These are phyloP conservation scores for Microthyrium microscopicum DNA, from an alignment of 2,329 filamentous ascomycete genomes.

Conservation along the genomic window DNA sequence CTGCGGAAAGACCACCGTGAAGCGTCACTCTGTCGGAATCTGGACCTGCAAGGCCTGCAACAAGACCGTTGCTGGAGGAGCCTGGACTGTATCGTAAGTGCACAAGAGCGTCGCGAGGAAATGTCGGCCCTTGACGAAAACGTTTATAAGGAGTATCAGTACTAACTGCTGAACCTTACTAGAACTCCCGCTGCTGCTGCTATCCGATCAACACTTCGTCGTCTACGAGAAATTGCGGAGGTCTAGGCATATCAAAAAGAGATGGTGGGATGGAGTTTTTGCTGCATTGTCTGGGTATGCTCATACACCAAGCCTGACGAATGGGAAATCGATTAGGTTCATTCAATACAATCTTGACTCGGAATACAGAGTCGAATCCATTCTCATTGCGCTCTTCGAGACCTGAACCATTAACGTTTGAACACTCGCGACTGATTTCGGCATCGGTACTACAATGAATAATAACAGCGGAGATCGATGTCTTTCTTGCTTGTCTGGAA, in stretches of 20 bases:
- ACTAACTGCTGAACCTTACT: background rate
- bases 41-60: slow-evolving; percentile 94
- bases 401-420: no score
- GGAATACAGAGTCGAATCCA: no score
- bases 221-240: slow-evolving; percentile 9
- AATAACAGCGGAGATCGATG: no score
- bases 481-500: no score
- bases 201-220: slow-evolving; percentile 10
- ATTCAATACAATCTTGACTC: no score
- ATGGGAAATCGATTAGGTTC: no score
- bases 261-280: slow-evolving; percentile 3
- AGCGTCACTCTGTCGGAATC: slow-evolving; percentile 80
- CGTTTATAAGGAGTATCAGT: no score
- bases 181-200: slow-evolving; percentile 10
- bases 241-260: slow-evolving; percentile 7
- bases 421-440: no score
- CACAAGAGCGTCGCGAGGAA: background rate
- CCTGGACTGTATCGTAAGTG: slow-evolving; percentile 95
- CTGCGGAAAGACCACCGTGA: slow-evolving; percentile 93
- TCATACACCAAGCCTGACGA: no score
- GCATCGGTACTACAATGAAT: no score
- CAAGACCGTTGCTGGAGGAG: slow-evolving; percentile 86
- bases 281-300: slow-evolving; percentile 3
- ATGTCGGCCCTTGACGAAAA: no score
- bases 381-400: no score